Evolutionary conservation across 768 basidiomycete species (phyloP).

Genomic region (Pleurotus sapidus): DNA sequence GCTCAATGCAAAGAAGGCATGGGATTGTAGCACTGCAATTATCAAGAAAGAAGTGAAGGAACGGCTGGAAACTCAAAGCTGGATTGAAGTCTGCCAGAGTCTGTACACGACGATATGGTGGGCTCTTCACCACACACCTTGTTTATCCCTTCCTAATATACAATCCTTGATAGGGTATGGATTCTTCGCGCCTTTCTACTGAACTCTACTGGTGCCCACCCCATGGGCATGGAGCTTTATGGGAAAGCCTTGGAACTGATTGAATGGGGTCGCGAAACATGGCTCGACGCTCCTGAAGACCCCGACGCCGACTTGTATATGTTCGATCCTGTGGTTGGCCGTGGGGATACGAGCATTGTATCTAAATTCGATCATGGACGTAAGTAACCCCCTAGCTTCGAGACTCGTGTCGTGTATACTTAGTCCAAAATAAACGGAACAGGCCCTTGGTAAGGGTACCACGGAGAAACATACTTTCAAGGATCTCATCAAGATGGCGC

Average conservation of each 20-base stretch:
- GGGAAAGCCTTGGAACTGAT: slow-evolving; percentile 36
- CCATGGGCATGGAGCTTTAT: slow-evolving; percentile 28
- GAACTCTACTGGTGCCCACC: slow-evolving; percentile 10
- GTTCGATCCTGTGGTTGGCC: slow-evolving; percentile 38
- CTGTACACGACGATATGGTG: not conserved
- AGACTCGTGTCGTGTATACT: too few species aligned
- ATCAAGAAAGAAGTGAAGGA: not conserved
- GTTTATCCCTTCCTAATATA: too few species aligned
- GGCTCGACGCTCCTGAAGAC: slow-evolving; percentile 32
- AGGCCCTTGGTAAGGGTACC: slow-evolving; percentile 9
- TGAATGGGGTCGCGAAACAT: slow-evolving; percentile 38
- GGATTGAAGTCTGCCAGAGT: not conserved
- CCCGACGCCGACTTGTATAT: slow-evolving; percentile 34
- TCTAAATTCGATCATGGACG: slow-evolving; percentile 30
- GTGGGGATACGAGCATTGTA: slow-evolving; percentile 36
- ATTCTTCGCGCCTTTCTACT: slow-evolving; percentile 34
- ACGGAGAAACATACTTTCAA: slow-evolving; percentile 18
- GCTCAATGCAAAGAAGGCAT: not conserved
- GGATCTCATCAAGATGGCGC: slow-evolving; percentile 27
- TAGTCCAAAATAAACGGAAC: not conserved
- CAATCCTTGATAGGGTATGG: slow-evolving; percentile 26
- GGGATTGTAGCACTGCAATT: not conserved
- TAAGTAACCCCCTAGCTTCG: slow-evolving; percentile 16
- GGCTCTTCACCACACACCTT: not conserved
- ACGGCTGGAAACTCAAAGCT: not conserved